Conservation (phyloP, 768 basidiomycete species). For the Hericium rajendrae region DNA sequence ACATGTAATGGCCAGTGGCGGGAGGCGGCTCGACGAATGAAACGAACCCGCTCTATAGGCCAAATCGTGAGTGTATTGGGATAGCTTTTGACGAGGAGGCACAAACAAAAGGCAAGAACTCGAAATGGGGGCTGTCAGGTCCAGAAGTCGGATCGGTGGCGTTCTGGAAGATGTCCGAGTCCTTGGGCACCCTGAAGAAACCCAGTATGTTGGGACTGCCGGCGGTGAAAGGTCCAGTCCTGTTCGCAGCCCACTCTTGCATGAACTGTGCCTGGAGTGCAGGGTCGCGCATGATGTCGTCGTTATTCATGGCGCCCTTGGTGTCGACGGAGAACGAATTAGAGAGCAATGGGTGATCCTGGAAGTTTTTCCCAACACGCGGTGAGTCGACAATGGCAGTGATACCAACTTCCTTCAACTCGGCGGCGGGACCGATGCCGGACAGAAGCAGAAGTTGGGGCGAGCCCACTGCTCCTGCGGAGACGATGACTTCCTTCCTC, state of each 20-base stretch:
- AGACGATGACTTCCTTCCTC: conserved; percentile 1
- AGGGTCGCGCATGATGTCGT: conserved; percentile 4
- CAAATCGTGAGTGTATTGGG: background rate
- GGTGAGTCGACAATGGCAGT: conserved; percentile 23
- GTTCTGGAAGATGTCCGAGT: conserved; percentile 3
- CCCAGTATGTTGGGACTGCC: background rate
- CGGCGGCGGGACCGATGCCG: conserved; percentile 24
- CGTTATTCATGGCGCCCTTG: background rate
- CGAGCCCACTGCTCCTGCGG: background rate
- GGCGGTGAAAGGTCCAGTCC: conserved; percentile 8
- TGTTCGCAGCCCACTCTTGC: conserved; percentile 3
- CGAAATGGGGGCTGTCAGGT: conserved; percentile 8
- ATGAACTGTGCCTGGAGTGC: conserved; percentile 2
- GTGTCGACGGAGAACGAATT: conserved; percentile 5
- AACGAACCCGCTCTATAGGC: conserved; percentile 1
- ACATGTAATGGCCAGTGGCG: conserved; percentile 14
- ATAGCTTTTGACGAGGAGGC: background rate
- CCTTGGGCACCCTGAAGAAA: conserved; percentile 6
- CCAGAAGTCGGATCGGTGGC: conserved; percentile 11
- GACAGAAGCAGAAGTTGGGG: conserved; percentile 19
- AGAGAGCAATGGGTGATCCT: conserved; percentile 17
- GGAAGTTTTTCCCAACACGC: conserved; percentile 29
- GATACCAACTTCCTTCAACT: conserved; percentile 20
- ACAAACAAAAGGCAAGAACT: conserved; percentile 8
- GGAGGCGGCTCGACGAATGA: conserved; percentile 6